Evolutionary conservation across 176 grass and related monocot species (phyloP).

Genomic region (Avena atlantica): DNA sequence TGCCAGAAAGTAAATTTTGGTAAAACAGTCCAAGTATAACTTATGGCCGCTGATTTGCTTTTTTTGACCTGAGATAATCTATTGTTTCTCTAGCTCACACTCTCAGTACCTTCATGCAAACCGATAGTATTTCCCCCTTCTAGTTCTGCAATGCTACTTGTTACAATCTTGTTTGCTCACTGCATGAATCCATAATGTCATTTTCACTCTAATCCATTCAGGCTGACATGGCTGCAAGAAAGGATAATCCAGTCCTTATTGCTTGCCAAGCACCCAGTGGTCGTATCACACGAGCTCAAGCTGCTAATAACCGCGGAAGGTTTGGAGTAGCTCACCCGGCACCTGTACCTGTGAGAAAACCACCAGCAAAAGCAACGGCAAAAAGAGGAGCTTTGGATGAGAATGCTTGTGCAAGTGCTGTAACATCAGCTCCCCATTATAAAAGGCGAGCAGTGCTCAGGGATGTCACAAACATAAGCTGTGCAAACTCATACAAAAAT

Average conservation of each 20-base stretch:
- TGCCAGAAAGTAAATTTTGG: constrained; percentile 5
- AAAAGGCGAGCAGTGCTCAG: constrained; percentile 63
- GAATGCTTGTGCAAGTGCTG: constrained; percentile 40
- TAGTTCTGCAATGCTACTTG: constrained; percentile 10
- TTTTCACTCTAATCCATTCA: constrained; percentile 26
- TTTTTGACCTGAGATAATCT: constrained; percentile 2
- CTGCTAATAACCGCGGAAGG: constrained; percentile 46
- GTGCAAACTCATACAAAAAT: constrained; percentile 36
- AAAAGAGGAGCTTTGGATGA: constrained; percentile 65
- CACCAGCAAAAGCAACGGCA: constrained; percentile 5
- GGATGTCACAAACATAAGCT: constrained; percentile 59
- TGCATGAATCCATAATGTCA: not conserved
- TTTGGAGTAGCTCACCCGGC: constrained; percentile 36
- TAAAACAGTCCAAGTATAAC: constrained; percentile 9
- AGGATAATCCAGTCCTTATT: constrained; percentile 40
- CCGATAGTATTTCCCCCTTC: not conserved
- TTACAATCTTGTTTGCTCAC: not conserved
- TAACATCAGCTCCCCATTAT: constrained; percentile 39
- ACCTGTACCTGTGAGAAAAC: constrained; percentile 43
- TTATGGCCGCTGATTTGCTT: not conserved
- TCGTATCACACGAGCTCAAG: constrained; percentile 61
- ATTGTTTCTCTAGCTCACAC: constrained; percentile 10
- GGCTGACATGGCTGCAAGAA: constrained; percentile 58
- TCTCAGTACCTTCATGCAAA: not conserved
- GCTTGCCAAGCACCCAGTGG: constrained; percentile 44